Percentiles rank a stretch among this genome's conserved stretches.
Evolutionary conservation across 2,329 filamentous ascomycete genomes (phyloP).

Genomic region (Ramularia collo-cygni): DNA sequence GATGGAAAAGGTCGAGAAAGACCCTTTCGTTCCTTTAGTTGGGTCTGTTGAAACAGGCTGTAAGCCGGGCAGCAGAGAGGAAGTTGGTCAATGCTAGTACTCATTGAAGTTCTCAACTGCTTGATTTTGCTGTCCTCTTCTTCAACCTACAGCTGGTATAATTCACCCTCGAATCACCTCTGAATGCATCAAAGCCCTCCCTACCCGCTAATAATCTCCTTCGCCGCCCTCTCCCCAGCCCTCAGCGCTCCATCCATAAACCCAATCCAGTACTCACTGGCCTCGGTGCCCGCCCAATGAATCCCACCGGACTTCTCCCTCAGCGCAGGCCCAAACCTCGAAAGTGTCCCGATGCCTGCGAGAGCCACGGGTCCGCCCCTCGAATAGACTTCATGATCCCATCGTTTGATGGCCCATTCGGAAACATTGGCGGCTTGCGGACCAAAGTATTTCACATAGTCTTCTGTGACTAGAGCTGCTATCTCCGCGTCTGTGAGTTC

Average conservation of each 20-base stretch:
- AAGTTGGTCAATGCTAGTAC: too few species aligned
- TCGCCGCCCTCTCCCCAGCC: constrained; percentile 16
- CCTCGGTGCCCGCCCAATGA: constrained; percentile 25
- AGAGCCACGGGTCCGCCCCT: constrained; percentile 23
- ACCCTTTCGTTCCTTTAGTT: constrained; percentile 18
- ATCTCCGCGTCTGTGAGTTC: constrained; percentile 17
- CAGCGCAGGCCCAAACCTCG: constrained; percentile 16
- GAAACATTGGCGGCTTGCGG: constrained; percentile 10
- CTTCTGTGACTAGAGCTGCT: constrained; percentile 8
- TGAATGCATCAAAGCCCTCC: too few species aligned
- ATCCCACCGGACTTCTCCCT: constrained; percentile 13
- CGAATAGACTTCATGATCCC: constrained; percentile 23
- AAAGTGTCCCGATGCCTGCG: constrained; percentile 17
- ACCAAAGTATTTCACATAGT: constrained; percentile 17
- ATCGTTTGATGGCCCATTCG: constrained; percentile 20
- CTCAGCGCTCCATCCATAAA: constrained; percentile 26
- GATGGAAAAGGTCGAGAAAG: constrained; percentile 11
- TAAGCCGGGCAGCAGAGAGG: too few species aligned
- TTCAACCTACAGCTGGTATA: too few species aligned
- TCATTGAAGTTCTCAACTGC: too few species aligned
- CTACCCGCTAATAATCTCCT: constrained; percentile 1
- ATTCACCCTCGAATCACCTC: too few species aligned
- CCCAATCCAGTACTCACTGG: constrained; percentile 19
- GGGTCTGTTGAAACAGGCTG: constrained; percentile 13
- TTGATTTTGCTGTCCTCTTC: too few species aligned